Evolutionary conservation across 1,139 yeast species (phyloP), one percentile per base, ranked within the genome.

Genomic region (Geotrichum restrictum): DNA sequence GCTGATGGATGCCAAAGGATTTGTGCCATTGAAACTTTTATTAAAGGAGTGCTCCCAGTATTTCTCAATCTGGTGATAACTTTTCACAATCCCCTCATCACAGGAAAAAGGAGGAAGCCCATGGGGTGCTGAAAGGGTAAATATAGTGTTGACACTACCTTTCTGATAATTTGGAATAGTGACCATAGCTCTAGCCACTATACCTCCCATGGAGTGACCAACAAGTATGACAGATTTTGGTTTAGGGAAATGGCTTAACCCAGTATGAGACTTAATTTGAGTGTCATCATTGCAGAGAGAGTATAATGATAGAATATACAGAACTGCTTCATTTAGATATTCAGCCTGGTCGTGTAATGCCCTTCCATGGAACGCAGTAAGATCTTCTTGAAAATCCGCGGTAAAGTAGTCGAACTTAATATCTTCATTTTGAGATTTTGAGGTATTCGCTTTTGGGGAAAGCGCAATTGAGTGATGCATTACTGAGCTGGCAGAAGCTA

Each of bases 351-450:
- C 98, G 43, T 89, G 71, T 76, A 93, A 75, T 1, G 98, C 88
- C 60, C 91, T 76, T 0, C 99, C 99, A 68, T 91, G 97, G 68
- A 93, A 88, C 0, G 98, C 98, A 0, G 98, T 89, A 60, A 89
- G 84, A 66, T 93, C 98, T 69, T 93, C 98, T 64, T 89, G 88
- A 70, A 93, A 93, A 65, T 93, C 97, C 1, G 95, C 95, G 0
- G 95, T 75, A 65, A 88, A 91, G 66, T 88, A 85, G 64, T 89
- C 97, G 50, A 85, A 70, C 59, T 33, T 31, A 16, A n/a, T n/a
- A n/a, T n/a, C n/a, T n/a, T n/a, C n/a, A n/a, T n/a, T n/a, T n/a
- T n/a, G n/a, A n/a, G n/a, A n/a, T n/a, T n/a, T n/a, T n/a, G 21
- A n/a, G 21, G n/a, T 10, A 10, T 40, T n/a, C 14, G 18, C 8